phyloP scores from a whole-genome alignment of 2,329 filamentous ascomycete species.

The Lasiodiplodia theobromae region DNA sequence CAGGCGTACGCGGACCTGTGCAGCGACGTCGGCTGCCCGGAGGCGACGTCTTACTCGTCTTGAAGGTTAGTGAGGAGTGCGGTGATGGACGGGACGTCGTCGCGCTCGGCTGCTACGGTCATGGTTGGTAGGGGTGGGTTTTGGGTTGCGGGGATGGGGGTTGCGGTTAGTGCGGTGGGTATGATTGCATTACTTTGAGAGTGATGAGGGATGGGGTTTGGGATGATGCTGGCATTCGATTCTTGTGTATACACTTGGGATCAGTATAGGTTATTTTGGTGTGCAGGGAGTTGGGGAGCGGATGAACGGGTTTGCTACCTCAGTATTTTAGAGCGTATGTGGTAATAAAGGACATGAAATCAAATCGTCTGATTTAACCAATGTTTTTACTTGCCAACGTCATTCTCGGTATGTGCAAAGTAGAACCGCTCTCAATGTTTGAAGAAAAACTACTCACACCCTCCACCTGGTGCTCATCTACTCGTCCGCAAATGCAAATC shows the following conservation, averaged over 20 bases:
- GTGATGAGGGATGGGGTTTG: neutral
- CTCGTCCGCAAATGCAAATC: neutral
- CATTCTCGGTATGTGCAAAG: neutral
- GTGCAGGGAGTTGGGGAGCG: too few species aligned
- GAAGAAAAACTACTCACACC: neutral
- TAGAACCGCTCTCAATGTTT: neutral
- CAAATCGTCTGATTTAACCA: neutral
- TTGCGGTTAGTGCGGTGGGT: neutral
- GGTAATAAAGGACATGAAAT: neutral
- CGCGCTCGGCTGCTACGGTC: neutral
- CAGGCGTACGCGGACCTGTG: constrained; percentile 22
- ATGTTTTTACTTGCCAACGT: neutral
- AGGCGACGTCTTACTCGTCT: constrained; percentile 14
- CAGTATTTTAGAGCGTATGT: neutral
- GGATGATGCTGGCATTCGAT: neutral
- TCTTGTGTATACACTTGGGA: constrained; percentile 1
- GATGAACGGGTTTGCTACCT: neutral
- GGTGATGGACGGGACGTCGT: neutral
- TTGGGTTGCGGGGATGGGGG: neutral
- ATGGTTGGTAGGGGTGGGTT: neutral
- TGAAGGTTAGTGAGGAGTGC: constrained; percentile 13
- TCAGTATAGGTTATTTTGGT: neutral
- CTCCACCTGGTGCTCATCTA: neutral
- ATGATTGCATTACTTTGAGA: too few species aligned
- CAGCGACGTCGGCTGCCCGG: constrained; percentile 23